Percentiles rank a stretch among this genome's conserved stretches.
These are phyloP conservation scores for Nissolia schottii DNA, from an alignment of 306 rosid species.

Conservation along the genomic window DNA sequence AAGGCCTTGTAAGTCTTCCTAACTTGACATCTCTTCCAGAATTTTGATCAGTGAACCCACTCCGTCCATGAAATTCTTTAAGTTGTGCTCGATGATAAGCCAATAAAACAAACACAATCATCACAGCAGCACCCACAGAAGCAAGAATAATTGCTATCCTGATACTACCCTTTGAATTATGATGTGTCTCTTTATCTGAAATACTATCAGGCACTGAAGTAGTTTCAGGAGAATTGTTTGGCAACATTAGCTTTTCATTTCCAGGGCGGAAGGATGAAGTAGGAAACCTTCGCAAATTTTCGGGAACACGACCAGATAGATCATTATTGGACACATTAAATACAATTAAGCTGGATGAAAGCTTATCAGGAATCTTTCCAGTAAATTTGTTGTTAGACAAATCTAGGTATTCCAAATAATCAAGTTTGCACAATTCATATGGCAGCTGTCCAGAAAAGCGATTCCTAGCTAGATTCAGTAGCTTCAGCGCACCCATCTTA, in stretches of 20 bases:
- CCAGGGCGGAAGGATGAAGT: conserved; percentile 70
- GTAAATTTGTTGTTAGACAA: conserved; percentile 73
- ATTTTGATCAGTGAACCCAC: conserved; percentile 52
- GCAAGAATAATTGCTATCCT: conserved; percentile 93
- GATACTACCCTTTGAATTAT: conserved; percentile 57
- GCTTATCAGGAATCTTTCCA: conserved; percentile 78
- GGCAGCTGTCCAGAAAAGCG: conserved; percentile 77
- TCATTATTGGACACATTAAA: conserved; percentile 86
- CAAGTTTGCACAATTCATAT: conserved; percentile 64
- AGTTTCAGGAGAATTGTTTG: conserved; percentile 13
- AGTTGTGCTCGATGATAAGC: conserved; percentile 78
- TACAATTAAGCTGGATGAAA: conserved; percentile 56
- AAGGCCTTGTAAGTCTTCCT: conserved; percentile 60
- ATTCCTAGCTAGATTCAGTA: conserved; percentile 78
- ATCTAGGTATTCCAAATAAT: conserved; percentile 68
- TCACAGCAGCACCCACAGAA: conserved; percentile 79
- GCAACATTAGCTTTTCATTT: conserved; percentile 48
- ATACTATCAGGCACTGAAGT: conserved; percentile 47
- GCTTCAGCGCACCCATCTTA: conserved; percentile 66
- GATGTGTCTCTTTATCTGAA: conserved; percentile 31
- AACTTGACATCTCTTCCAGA: conserved; percentile 67
- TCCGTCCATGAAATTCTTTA: conserved; percentile 77
- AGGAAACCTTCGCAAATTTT: conserved; percentile 61
- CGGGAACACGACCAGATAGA: conserved; percentile 71
- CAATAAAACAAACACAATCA: conserved; percentile 84